Percentiles rank a stretch among this genome's conserved stretches.
Evolutionary conservation across 768 basidiomycete species (phyloP).

Genomic region (Fistulinella prunicolor): DNA sequence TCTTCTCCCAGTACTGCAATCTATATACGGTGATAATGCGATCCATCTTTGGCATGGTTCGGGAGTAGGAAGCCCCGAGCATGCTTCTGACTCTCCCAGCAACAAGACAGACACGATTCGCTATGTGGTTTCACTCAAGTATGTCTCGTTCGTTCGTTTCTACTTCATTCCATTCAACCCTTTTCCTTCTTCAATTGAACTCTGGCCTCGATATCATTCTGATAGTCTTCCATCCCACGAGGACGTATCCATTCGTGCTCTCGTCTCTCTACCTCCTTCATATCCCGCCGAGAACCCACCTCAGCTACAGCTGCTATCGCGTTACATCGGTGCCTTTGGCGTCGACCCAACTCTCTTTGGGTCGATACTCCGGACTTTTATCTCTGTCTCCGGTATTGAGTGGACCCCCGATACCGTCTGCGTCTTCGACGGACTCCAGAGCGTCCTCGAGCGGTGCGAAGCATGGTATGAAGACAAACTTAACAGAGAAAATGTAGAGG

Average conservation of each 20-base stretch:
- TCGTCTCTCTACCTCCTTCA: constrained; percentile 53
- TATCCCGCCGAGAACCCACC: constrained; percentile 74
- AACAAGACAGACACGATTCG: constrained; percentile 44
- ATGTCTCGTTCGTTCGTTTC: constrained; percentile 24
- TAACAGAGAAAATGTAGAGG: constrained; percentile 51
- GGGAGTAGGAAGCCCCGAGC: constrained; percentile 12
- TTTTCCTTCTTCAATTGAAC: too few species aligned
- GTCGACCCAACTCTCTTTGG: constrained; percentile 75
- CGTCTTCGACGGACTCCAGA: constrained; percentile 86
- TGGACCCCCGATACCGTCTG: constrained; percentile 73
- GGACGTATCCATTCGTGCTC: constrained; percentile 47
- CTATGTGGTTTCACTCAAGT: constrained; percentile 67
- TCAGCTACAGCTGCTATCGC: constrained; percentile 80
- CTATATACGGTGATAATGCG: constrained; percentile 74
- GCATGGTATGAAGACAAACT: constrained; percentile 72
- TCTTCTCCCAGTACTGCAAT: constrained; percentile 54
- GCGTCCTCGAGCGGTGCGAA: constrained; percentile 61
- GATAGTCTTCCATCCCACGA: constrained; percentile 54
- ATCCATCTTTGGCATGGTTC: constrained; percentile 57
- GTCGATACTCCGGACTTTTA: constrained; percentile 72
- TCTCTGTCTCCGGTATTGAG: constrained; percentile 73
- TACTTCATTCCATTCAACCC: too few species aligned
- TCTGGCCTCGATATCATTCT: not conserved
- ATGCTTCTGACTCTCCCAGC: constrained; percentile 8
- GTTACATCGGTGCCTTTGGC: constrained; percentile 77